Evolutionary conservation across 2,329 filamentous ascomycete species (phyloP).

Genomic region (Neopestalotiopsis rosae): DNA sequence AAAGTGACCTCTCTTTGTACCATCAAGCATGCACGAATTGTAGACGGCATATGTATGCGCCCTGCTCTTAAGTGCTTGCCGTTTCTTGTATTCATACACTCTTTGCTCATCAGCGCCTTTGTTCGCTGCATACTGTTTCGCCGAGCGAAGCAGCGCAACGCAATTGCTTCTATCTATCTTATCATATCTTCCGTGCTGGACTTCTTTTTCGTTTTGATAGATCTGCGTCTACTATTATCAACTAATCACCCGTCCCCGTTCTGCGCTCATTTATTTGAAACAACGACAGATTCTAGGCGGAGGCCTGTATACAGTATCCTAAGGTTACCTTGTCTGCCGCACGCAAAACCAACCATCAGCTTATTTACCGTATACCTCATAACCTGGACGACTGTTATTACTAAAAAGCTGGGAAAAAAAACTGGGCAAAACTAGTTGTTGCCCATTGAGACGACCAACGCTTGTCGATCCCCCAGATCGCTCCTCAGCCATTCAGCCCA

Average conservation of each 20-base stretch:
- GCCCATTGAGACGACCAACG: conserved; percentile 16
- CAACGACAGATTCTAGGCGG: background rate
- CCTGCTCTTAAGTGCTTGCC: background rate
- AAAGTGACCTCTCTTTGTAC: background rate
- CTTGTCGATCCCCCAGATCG: background rate
- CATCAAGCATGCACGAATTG: background rate
- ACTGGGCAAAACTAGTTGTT: conserved; percentile 7
- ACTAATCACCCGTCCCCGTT: background rate
- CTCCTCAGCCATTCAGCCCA: background rate
- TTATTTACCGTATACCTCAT: background rate
- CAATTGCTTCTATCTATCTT: background rate
- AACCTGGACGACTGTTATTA: background rate
- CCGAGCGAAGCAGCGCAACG: background rate
- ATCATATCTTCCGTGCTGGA: conserved; percentile 1
- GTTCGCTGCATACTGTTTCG: background rate
- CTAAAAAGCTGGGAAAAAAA: background rate
- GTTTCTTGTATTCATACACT: background rate
- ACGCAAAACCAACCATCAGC: background rate
- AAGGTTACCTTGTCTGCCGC: background rate
- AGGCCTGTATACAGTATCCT: background rate
- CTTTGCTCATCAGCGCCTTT: background rate
- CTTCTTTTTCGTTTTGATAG: background rate
- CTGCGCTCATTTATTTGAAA: conserved; percentile 7
- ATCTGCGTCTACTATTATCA: background rate
- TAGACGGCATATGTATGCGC: background rate